A percentile compares a stretch with the other conserved stretches of the same genome.
Conservation (phyloP, 116 monocot genomes). For the Iris pallida region DNA sequence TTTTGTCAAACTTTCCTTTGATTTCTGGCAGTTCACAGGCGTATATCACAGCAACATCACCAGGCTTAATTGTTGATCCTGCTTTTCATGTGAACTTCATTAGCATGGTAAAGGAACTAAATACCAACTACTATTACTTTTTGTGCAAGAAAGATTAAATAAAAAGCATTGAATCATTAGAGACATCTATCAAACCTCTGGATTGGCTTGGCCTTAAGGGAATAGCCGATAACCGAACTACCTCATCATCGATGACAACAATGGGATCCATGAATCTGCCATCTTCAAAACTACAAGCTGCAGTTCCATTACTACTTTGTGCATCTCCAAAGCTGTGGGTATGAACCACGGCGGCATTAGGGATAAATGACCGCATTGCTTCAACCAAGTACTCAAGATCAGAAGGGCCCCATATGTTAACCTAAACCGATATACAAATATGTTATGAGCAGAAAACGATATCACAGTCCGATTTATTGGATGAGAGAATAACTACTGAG, state of each 20-base stretch:
- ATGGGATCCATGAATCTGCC: constrained; percentile 32
- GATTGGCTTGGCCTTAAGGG: constrained; percentile 39
- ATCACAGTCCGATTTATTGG: background rate
- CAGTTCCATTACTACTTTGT: constrained; percentile 17
- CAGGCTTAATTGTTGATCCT: constrained; percentile 44
- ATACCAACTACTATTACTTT: constrained; percentile 1
- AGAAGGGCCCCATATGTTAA: constrained; percentile 97
- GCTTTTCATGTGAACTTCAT: constrained; percentile 5
- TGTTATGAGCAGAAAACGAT: background rate
- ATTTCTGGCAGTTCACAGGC: constrained; percentile 91
- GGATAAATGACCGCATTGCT: constrained; percentile 93
- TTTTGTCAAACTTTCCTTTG: constrained; percentile 91
- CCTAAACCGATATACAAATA: constrained; percentile 27
- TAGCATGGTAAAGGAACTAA: constrained; percentile 5
- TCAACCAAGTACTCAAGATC: constrained; percentile 80
- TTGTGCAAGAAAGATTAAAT: constrained; percentile 7
- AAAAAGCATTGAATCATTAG: constrained; percentile 5
- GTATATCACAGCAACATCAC: constrained; percentile 85
- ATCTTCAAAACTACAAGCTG: constrained; percentile 16
- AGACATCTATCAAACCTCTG: constrained; percentile 10
- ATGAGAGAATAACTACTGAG: background rate
- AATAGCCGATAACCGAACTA: constrained; percentile 79
- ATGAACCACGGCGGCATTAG: constrained; percentile 84
- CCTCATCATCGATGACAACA: constrained; percentile 85
- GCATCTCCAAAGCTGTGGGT: constrained; percentile 74